A percentile compares a stretch with the other conserved stretches of the same genome.
phyloP scores from a whole-genome alignment of 768 basidiomycete species.

The Gyrodon lividus region DNA sequence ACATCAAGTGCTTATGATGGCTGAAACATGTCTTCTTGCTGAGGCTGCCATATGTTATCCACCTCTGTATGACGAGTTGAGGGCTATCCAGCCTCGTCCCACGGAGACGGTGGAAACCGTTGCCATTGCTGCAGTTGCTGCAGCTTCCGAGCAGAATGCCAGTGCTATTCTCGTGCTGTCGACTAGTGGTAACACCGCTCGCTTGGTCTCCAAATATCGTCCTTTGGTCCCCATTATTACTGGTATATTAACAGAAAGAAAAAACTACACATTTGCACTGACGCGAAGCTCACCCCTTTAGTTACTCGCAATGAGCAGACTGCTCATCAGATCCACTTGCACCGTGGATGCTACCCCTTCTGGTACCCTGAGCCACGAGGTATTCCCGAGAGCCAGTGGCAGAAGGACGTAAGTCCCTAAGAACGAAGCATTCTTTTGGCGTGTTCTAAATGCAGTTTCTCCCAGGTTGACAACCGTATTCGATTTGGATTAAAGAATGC shows the following conservation, averaged over 20 bases:
- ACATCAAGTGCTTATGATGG: constrained; percentile 92
- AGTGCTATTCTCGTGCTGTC: constrained; percentile 95
- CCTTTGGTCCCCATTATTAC: constrained; percentile 93
- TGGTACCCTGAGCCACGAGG: constrained; percentile 96
- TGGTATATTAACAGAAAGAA: constrained; percentile 46
- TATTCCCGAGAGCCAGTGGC: constrained; percentile 88
- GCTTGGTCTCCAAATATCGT: constrained; percentile 94
- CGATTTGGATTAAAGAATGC: constrained; percentile 86
- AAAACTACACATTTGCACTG: constrained; percentile 1
- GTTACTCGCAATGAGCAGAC: constrained; percentile 97
- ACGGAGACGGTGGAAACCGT: constrained; percentile 96
- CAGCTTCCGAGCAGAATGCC: constrained; percentile 92
- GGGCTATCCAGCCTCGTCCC: constrained; percentile 75
- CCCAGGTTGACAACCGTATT: constrained; percentile 83
- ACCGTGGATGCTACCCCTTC: constrained; percentile 96
- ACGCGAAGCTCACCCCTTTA: constrained; percentile 28
- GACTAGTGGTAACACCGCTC: constrained; percentile 94
- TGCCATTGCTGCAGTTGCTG: constrained; percentile 93
- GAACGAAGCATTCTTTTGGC: not conserved
- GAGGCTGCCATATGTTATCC: constrained; percentile 96
- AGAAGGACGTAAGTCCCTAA: constrained; percentile 75
- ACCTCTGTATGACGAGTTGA: constrained; percentile 88
- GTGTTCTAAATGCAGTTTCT: constrained; percentile 9
- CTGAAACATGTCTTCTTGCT: constrained; percentile 96
- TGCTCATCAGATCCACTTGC: constrained; percentile 92